Evolutionary conservation across 257 asterid genomes (phyloP).

Genomic region (Nicotiana benthamiana): DNA sequence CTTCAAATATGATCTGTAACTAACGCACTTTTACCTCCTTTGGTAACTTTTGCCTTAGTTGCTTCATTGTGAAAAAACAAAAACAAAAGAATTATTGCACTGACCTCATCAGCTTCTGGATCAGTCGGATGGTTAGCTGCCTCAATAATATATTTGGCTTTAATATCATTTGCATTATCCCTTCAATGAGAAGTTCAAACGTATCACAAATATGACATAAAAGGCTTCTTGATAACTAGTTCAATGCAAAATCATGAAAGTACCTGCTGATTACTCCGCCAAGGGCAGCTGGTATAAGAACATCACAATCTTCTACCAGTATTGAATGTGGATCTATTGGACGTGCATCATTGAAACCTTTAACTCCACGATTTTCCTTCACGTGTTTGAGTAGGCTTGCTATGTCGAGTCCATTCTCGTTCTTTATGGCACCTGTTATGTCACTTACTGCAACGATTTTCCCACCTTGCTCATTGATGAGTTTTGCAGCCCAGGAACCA

Average conservation of each 20-base stretch:
- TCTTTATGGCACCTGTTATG: constrained; percentile 55
- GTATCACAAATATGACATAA: neutral
- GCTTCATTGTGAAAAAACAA: neutral
- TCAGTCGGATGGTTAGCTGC: constrained; percentile 61
- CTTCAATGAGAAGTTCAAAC: constrained; percentile 15
- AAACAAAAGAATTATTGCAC: neutral
- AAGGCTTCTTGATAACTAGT: neutral
- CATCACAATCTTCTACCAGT: constrained; percentile 68
- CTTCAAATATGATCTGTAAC: neutral
- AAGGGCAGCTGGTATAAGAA: constrained; percentile 88
- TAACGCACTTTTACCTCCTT: too few species aligned
- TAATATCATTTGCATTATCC: constrained; percentile 71
- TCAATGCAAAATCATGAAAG: neutral
- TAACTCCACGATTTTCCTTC: constrained; percentile 45
- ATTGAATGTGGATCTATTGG: constrained; percentile 41
- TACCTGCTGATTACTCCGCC: constrained; percentile 87
- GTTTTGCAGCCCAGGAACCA: constrained; percentile 66
- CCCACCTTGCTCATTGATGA: constrained; percentile 49
- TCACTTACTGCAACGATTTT: constrained; percentile 51
- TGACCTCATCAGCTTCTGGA: constrained; percentile 88
- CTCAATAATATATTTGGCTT: constrained; percentile 53
- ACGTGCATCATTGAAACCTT: constrained; percentile 63
- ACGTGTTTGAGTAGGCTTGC: constrained; percentile 46
- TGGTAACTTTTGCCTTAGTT: neutral
- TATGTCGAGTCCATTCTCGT: constrained; percentile 57